Evolutionary conservation across 345 rosid genomes (phyloP).

Genomic region (Geranium rotundifolium): DNA sequence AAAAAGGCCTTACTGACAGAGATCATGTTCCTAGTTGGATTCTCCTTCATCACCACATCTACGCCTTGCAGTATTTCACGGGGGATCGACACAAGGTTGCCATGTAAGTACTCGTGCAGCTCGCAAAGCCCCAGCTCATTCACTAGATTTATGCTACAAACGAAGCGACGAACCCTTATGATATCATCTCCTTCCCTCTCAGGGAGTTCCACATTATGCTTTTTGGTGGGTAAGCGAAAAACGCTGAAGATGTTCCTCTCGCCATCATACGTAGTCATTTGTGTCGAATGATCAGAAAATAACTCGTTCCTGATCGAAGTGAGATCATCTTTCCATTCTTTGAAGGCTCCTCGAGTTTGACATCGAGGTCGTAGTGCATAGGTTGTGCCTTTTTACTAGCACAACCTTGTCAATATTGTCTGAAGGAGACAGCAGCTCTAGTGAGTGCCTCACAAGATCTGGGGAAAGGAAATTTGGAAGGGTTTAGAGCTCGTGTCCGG

Average conservation of each 20-base stretch:
- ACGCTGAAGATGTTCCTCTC: slow-evolving; percentile 79
- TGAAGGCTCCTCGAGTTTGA: slow-evolving; percentile 27
- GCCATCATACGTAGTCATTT: slow-evolving; percentile 70
- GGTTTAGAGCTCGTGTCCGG: too few species aligned
- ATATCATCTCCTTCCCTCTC: slow-evolving; percentile 27
- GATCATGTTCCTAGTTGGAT: slow-evolving; percentile 52
- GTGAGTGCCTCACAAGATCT: too few species aligned
- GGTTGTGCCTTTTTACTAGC: slow-evolving; percentile 57
- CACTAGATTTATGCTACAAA: slow-evolving; percentile 45
- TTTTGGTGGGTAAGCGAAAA: slow-evolving; percentile 36
- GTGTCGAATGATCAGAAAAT: slow-evolving; percentile 24
- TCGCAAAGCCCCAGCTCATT: slow-evolving; percentile 44
- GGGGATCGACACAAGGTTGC: slow-evolving; percentile 25
- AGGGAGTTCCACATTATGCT: slow-evolving; percentile 27
- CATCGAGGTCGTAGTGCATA: slow-evolving; percentile 53
- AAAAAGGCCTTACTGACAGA: slow-evolving; percentile 53
- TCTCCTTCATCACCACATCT: slow-evolving; percentile 93
- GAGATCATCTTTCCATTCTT: slow-evolving; percentile 25
- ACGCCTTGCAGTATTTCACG: slow-evolving; percentile 77
- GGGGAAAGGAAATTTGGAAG: too few species aligned
- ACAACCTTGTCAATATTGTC: background rate
- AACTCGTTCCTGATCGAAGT: slow-evolving; percentile 45
- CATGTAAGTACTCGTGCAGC: slow-evolving; percentile 47
- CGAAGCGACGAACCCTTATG: slow-evolving; percentile 17
- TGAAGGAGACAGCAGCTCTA: too few species aligned